phyloP scores from a whole-genome alignment of 2,329 filamentous ascomycete species.

The Sporothrix sp. region DNA sequence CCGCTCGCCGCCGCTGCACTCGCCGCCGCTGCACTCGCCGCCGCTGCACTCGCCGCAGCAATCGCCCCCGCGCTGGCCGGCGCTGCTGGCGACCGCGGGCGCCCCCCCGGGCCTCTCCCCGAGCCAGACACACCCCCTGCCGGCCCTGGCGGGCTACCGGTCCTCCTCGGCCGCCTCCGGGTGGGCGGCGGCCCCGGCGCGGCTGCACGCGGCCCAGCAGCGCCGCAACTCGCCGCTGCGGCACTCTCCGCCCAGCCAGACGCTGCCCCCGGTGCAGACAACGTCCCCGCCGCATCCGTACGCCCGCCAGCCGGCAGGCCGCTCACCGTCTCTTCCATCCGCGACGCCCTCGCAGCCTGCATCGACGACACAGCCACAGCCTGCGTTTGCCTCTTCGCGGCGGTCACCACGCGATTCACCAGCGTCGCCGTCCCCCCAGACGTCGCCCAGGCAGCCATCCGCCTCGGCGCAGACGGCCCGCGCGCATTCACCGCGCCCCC shows the following conservation, averaged over 20 bases:
- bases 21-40: background rate
- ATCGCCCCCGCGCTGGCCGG: background rate
- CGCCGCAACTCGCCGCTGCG: background rate
- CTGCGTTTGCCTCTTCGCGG: background rate
- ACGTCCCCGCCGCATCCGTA: background rate
- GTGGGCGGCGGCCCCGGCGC: background rate
- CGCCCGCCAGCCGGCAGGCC: background rate
- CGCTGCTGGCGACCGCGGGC: background rate
- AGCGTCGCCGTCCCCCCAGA: background rate
- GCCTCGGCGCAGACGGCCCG: background rate
- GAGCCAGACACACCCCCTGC: background rate
- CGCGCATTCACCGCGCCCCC: background rate
- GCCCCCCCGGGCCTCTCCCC: background rate
- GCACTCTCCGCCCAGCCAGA: slow-evolving; percentile 1
- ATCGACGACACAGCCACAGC: background rate
- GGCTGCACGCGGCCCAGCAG: background rate
- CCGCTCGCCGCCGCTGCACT: background rate
- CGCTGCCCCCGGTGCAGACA: background rate
- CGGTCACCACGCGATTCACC: background rate
- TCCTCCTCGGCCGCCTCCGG: background rate
- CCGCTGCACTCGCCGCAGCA: background rate
- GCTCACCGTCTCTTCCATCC: too few species aligned
- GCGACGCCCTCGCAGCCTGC: too few species aligned
- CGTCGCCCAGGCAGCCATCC: background rate
- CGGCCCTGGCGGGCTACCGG: background rate